Evolutionary conservation across 345 rosid genomes (phyloP).

Genomic region (Citrus trifoliata): DNA sequence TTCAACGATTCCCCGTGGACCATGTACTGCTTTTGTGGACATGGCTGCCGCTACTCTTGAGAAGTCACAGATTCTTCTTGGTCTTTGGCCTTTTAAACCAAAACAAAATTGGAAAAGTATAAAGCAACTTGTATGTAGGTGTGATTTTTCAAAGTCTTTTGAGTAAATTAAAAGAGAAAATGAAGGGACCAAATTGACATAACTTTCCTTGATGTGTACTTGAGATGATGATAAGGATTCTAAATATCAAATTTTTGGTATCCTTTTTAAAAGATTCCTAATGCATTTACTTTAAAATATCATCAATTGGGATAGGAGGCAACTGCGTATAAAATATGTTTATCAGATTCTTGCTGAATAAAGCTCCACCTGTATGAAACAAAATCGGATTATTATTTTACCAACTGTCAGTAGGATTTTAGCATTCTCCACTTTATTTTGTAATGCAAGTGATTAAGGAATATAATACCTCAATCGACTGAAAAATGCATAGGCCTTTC

Average conservation of each 20-base stretch:
- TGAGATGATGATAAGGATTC: conserved; percentile 31
- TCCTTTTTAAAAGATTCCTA: conserved; percentile 7
- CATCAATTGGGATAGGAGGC: not conserved
- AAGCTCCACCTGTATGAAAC: not conserved
- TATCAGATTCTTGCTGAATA: not conserved
- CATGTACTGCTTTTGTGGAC: not conserved
- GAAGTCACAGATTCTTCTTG: not conserved
- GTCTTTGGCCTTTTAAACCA: not conserved
- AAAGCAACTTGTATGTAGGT: too few species aligned
- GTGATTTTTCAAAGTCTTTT: too few species aligned
- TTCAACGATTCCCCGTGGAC: conserved; percentile 18
- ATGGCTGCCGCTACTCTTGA: not conserved
- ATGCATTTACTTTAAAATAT: not conserved
- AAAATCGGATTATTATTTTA: not conserved
- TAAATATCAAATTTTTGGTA: not conserved
- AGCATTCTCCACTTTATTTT: not conserved
- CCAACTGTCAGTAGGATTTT: not conserved
- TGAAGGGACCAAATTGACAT: not conserved
- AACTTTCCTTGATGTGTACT: not conserved
- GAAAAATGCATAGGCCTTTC: not conserved
- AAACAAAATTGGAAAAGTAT: too few species aligned
- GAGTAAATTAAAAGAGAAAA: not conserved
- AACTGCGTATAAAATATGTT: too few species aligned
- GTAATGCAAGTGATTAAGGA: not conserved
- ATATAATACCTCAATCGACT: not conserved